A percentile compares a stretch with the other conserved stretches of the same genome.
Conservation (phyloP, 768 basidiomycete genomes). For the Hericium erinaceus region DNA sequence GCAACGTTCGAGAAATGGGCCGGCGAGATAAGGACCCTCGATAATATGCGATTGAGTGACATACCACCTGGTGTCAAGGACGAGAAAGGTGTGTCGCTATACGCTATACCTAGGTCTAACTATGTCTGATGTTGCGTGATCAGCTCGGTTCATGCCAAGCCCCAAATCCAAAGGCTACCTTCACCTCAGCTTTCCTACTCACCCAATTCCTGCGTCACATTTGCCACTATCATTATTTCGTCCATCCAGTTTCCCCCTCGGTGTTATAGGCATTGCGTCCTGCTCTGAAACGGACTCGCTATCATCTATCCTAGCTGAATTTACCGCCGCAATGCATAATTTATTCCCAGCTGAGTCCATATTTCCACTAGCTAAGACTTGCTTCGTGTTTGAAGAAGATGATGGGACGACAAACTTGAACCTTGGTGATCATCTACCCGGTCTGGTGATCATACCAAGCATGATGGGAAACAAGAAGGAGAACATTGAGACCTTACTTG, state of each 20-base stretch:
- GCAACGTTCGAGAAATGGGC: conserved; percentile 69
- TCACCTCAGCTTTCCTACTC: conserved; percentile 70
- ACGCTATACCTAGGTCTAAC: not conserved
- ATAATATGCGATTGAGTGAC: conserved; percentile 68
- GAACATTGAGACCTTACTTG: conserved; percentile 82
- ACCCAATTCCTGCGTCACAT: conserved; percentile 65
- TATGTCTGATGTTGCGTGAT: conserved; percentile 3
- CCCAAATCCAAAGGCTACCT: conserved; percentile 69
- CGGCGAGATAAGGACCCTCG: conserved; percentile 62
- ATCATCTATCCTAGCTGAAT: conserved; percentile 49
- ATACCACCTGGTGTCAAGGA: conserved; percentile 74
- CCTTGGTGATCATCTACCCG: conserved; percentile 45
- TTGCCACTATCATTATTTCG: conserved; percentile 62
- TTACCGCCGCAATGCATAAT: conserved; percentile 53
- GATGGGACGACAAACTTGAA: conserved; percentile 47
- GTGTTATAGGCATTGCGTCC: conserved; percentile 80
- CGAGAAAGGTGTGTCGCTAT: conserved; percentile 47
- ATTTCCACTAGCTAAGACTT: conserved; percentile 72
- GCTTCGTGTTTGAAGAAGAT: conserved; percentile 77
- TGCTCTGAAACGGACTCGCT: conserved; percentile 48
- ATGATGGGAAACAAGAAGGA: conserved; percentile 83
- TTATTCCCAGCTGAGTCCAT: conserved; percentile 58
- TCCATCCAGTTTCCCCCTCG: conserved; percentile 76
- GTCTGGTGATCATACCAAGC: conserved; percentile 71
- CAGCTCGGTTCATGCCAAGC: conserved; percentile 79